A percentile compares a stretch with the other conserved stretches of the same genome.
Conservation (phyloP, 768 basidiomycete species). For the Tylopilus vinaceipallidus region DNA sequence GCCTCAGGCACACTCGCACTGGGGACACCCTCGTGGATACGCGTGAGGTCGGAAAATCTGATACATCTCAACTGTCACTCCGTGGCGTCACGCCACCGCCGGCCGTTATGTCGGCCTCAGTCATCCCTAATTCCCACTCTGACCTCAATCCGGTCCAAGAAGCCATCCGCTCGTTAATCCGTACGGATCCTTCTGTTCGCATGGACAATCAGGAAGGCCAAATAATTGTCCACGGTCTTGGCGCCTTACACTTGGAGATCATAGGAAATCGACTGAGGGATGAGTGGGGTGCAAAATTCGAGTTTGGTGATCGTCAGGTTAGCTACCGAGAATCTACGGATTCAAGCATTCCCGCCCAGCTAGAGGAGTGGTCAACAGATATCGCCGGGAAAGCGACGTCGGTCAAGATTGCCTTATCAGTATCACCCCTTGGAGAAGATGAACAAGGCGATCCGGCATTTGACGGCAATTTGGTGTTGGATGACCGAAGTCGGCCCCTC, state of each 20-base stretch:
- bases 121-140: slow-evolving; percentile 76
- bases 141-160: slow-evolving; percentile 77
- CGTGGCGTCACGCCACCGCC: slow-evolving; percentile 73
- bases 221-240: slow-evolving; percentile 78
- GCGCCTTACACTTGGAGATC: slow-evolving; percentile 86
- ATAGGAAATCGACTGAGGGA: slow-evolving; percentile 76
- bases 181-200: slow-evolving; percentile 90
- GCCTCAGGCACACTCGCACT: slow-evolving; percentile 80
- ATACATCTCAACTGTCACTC: slow-evolving; percentile 40
- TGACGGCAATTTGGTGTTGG: slow-evolving; percentile 75
- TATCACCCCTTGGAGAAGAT: slow-evolving; percentile 51
- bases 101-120: slow-evolving; percentile 82
- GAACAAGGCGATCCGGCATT: slow-evolving; percentile 68
- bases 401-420: slow-evolving; percentile 51
- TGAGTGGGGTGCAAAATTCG: slow-evolving; percentile 77
- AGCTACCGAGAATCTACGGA: slow-evolving; percentile 69
- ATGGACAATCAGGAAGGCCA: slow-evolving; percentile 81
- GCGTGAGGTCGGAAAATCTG: slow-evolving; percentile 34
- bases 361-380: slow-evolving; percentile 60
- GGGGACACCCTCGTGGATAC: slow-evolving; percentile 78
- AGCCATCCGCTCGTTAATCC: slow-evolving; percentile 65
- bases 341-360: slow-evolving; percentile 23
- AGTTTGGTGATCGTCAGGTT: slow-evolving; percentile 74
- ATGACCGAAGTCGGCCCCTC: slow-evolving; percentile 48
- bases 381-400: slow-evolving; percentile 53